phyloP scores from a whole-genome alignment of 176 grass and related monocot genomes.

The Elaeis guineensis region DNA sequence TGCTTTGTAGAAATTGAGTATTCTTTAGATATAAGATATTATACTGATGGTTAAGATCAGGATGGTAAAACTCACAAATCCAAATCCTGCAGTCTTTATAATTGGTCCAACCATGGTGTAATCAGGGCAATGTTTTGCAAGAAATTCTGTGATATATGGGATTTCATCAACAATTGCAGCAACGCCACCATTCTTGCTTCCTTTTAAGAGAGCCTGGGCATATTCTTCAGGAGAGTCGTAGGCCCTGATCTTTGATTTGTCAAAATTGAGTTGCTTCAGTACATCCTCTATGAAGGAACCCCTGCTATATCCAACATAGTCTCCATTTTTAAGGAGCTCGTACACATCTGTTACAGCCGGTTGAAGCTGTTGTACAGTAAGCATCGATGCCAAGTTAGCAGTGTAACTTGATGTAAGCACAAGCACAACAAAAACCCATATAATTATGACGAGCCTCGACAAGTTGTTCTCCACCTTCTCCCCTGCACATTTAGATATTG shows the following conservation, averaged over 20 bases:
- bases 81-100: conserved; percentile 42
- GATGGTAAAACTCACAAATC: conserved; percentile 36
- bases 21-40: too few relatives aligned
- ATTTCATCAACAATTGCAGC: conserved; percentile 33
- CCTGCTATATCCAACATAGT: conserved; percentile 27
- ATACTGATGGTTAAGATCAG: too few relatives aligned
- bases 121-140: conserved; percentile 29
- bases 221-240: conserved; percentile 14
- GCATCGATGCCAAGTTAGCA: conserved; percentile 39
- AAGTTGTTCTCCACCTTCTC: too few relatives aligned
- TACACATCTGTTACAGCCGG: conserved; percentile 30
- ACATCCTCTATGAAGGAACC: conserved; percentile 34
- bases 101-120: conserved; percentile 52
- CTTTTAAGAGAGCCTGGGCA: conserved; percentile 25
- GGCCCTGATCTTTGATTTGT: conserved; percentile 19
- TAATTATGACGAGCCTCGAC: neutral
- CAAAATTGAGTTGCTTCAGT: conserved; percentile 31
- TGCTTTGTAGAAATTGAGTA: too few relatives aligned
- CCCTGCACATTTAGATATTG: too few relatives aligned
- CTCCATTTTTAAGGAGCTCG: conserved; percentile 30
- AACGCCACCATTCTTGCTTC: conserved; percentile 48
- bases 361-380: conserved; percentile 38
- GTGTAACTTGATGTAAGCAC: conserved; percentile 52
- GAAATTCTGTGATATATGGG: conserved; percentile 46
- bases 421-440: conserved; percentile 47